A percentile compares a stretch with the other conserved stretches of the same genome.
Conservation (phyloP, 2,329 filamentous ascomycete genomes). For the Colletotrichum sojae region DNA sequence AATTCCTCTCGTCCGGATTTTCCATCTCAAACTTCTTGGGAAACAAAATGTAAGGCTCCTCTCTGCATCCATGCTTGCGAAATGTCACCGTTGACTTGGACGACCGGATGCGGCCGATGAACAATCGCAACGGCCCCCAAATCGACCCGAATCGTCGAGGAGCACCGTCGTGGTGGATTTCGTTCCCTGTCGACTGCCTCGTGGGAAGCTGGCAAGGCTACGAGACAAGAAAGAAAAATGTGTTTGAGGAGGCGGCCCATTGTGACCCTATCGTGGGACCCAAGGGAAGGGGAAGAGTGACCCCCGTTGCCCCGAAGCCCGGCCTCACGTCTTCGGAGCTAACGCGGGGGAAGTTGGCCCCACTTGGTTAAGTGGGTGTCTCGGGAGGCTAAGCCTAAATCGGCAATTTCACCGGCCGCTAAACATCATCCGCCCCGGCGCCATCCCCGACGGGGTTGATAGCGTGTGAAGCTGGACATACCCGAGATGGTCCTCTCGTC, state of each 20-base stretch:
- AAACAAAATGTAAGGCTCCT: conserved; percentile 11
- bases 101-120: conserved; percentile 4
- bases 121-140: conserved; percentile 14
- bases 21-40: neutral
- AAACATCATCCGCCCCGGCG: neutral
- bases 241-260: conserved; percentile 24
- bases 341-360: conserved; percentile 27
- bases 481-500: conserved; percentile 23
- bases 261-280: conserved; percentile 19
- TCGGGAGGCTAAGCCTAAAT: conserved; percentile 20
- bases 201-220: conserved; percentile 33
- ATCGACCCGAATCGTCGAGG: conserved; percentile 12
- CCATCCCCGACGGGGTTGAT: conserved; percentile 18
- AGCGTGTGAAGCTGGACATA: conserved; percentile 25
- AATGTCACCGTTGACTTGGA: neutral
- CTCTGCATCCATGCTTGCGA: conserved; percentile 16
- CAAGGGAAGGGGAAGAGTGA: conserved; percentile 1
- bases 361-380: conserved; percentile 3
- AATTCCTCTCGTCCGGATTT: neutral
- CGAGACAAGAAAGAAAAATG: conserved; percentile 14
- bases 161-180: conserved; percentile 12
- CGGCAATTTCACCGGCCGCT: conserved; percentile 28
- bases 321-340: conserved; percentile 14
- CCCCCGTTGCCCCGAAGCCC: conserved; percentile 24
- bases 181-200: conserved; percentile 25